Evolutionary conservation across 768 basidiomycete genomes (phyloP), one percentile per base, ranked within the genome.

Genomic region (Mycena leptocephala): DNA sequence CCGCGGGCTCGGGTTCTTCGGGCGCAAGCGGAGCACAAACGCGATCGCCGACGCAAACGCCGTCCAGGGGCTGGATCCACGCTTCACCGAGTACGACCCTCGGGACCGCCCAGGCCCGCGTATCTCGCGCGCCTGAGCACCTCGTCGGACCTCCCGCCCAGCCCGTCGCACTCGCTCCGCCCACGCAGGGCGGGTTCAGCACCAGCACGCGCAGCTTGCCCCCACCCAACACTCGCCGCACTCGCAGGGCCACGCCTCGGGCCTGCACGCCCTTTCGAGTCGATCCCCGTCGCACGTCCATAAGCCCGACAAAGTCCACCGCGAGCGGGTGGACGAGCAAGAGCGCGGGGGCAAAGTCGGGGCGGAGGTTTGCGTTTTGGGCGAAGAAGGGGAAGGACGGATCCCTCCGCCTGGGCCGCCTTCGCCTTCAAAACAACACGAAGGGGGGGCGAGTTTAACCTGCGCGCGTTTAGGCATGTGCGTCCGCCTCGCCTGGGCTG

Each of bases 401-500:
- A 18, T 5, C 9, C 37, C 61, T 11, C 16, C 41, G 46, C n/a
- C 39, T 11, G 22, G 2, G 53, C 30, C 5, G 41, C 24, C 5
- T 20, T 41, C 24, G 9, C 9, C 33, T 30, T 35, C n/a, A 59
- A 20, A 53, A 4, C 30, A 37, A 30, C 14, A 16, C 30, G 41
- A 46, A 1, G 43, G 10, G n/a, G 48, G 5, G 71, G 63, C 24
- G 77, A 66, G 16, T 76, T 78, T 24, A 78, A 73, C 18, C 39
- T 78, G 30, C 61, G 71, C 1, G 61, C 74, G 37, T 78, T 78
- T 35, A 59, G 77, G 35, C 77, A 78, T 37, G 77, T 76, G 9
- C n/a, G n/a, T n/a, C n/a, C n/a, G 33, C 63, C 75, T 32, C 46
- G 11, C 48, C 65, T 1, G 13, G 53, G 2, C 33, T 62, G 28